Conservation (phyloP, 176 grass and related monocot genomes). For the Typha latifolia region DNA sequence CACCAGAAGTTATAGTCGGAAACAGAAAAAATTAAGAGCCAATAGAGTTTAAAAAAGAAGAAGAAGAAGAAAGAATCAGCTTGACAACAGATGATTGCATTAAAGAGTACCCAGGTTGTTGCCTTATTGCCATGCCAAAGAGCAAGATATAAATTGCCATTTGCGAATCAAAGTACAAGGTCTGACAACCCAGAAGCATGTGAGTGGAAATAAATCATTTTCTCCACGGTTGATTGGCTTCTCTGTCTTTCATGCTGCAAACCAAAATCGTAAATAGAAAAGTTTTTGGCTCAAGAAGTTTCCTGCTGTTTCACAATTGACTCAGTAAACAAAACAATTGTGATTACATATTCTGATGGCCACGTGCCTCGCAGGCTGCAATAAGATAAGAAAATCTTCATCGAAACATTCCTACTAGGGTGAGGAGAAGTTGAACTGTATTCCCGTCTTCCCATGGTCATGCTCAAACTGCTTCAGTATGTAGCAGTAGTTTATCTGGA, state of each 20-base stretch:
- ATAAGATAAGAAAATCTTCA: neutral
- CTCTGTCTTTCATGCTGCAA: neutral
- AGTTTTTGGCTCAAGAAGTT: neutral
- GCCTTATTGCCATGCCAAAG: neutral
- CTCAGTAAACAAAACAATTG: neutral
- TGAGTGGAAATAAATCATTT: too few species aligned
- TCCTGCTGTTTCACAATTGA: neutral
- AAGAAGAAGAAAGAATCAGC: neutral
- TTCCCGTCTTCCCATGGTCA: conserved; percentile 68
- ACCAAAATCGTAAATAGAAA: neutral
- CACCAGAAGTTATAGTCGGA: neutral
- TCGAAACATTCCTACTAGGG: conserved; percentile 33
- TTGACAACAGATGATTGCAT: neutral
- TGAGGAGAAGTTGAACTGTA: conserved; percentile 93
- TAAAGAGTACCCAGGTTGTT: neutral
- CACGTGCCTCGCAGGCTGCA: neutral
- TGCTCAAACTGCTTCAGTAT: conserved; percentile 78
- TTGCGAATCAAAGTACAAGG: neutral
- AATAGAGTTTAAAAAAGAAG: too few species aligned
- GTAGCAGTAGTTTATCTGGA: conserved; percentile 91
- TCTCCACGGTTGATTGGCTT: neutral
- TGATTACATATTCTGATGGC: neutral
- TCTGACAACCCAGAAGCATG: neutral
- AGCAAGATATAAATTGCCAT: neutral
- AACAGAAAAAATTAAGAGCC: neutral